Evolutionary conservation across 1,139 yeast genomes (phyloP), one percentile per base, ranked within the genome.

Genomic region (Geotrichum bryndzae): DNA sequence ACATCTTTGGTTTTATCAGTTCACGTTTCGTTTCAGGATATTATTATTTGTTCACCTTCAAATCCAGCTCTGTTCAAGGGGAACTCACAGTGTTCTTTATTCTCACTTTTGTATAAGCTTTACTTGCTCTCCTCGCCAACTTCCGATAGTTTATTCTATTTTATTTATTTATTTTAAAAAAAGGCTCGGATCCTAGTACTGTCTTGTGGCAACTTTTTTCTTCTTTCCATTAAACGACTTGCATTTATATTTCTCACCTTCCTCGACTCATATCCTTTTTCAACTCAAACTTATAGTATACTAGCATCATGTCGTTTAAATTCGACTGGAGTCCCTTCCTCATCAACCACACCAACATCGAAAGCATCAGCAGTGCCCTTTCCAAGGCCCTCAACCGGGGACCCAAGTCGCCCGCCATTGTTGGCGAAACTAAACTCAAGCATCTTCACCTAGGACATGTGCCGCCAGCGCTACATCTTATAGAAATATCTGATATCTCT

Each of bases 401-500:
- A 35, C 88, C 89, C 3, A 86, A 84, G 67, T 96, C 96, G 6
- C 83, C 82, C 59, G 85, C 88, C 11, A 77, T 90, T 35, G 90
- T 90, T 22, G 88, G 90, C 27, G 82, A 82, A 60, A 88, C 90
- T 65, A 78, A 78, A 57, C 88, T 90, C 60, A 82, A 84, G 63
- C 88, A 87, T 66, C 79, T 90, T 56, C 82, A 86, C 68, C 87
- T 90, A 74, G 96, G 94, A 3, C 81, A 84, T 61, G 77, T 80
- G 13, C 85, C 91, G 0, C 94, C 94, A 1, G 77, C 79, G 62
- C 83, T 87, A 66, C 92, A 87, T 71, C 85, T 87, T 18, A 75
- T 87, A 64, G 94, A 87, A 70, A 86, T 87, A 65, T 91, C 91
- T 1, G 92, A 87, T 69, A 73, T 87, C 56, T 91, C 83, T 27